Evolutionary conservation across 2,329 filamentous ascomycete species (phyloP), one percentile per base, ranked within the genome.

Genomic region (Apiospora rasikravindrae): DNA sequence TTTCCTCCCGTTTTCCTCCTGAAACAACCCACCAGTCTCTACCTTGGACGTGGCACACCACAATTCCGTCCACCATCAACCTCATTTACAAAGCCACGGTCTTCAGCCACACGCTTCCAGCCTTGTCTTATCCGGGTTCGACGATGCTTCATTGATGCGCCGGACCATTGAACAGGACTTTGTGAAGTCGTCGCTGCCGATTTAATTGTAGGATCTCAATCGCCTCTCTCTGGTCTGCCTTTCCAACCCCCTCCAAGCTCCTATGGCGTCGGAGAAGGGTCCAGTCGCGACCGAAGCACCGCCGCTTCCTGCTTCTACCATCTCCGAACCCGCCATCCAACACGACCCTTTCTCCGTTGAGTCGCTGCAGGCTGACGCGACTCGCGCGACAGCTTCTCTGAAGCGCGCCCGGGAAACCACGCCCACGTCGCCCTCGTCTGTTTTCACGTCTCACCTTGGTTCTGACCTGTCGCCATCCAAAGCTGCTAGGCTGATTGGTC

Each of bases 251-350:
- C 33, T 64, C 33, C 57, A 64, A 64, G 76, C 76, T 77, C 83
- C 49, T 24, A 90, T 90, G 88, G 86, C 87, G 81, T 86, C 87
- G 76, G 86, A 87, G 79, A 84, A 86, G 78, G 86, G 84, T 79
- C 82, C 84, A 77, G 83, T 88, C 80, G 85, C 86, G 81, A 86
- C 86, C 77, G 86, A 88, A 82, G 82, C 84, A 80, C 83, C 86
- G 79, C 83, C 82, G 42, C 68, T 57, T 40, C 45, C 45, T 40
- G 42, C 49, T 40, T 51, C 68, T 44, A 45, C 66, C 66, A 47
- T 68, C 68, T 53, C 45, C 68, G 45, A 69, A 51, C 77, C 78
- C 80, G 74, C 76, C 81, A 68, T 77, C 67, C 51, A 67, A 80
- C 67, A 77, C 81, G 53, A 78, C 81, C 72, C 81, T 72, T 80